Evolutionary conservation across 2,329 filamentous ascomycete species (phyloP), one percentile per base, ranked within the genome.

Genomic region (Blastomyces emzantsi): DNA sequence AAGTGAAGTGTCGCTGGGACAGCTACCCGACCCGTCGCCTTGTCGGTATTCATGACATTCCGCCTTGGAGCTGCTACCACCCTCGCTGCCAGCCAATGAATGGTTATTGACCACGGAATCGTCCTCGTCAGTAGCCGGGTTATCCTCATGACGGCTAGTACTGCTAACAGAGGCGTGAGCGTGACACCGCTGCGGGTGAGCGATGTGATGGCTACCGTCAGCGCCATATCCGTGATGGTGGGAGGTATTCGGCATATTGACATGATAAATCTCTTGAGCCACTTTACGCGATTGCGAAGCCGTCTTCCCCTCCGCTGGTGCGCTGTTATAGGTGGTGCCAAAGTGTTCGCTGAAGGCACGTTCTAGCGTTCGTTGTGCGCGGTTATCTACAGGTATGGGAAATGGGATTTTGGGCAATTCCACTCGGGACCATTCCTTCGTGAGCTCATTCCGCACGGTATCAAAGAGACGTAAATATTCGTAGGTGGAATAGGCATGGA

Each of bases 401-500:
- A 36, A 36, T 36, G 8, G 33, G 33, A 36, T 36, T 36, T 36
- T 11, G 8, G 33, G 8, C 33, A 1, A 36, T 36, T 81, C 68
- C 92, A 90, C 91, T 0, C 91, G 92, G 62, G 95, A 87, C 2
- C 89, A 81, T 73, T 92, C 7, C 6, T 36, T 1, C 33, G 9
- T 8, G 33, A 36, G 33, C 33, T 36, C 33, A 6, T 11, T 7
- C 33, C 9, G 33, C 33, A 7, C 33, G 33, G 11, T 36, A 36
- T 7, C 5, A 36, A 36, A 36, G 33, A 36, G 33, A 36, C 33
- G 33, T 6, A 36, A 36, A 64, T 86, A 87, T 73, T 96, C 91
- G 57, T 85, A 81, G 51, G 91, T 86, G 0, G 92, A 92, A 67
- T 91, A 86, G 0, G 90, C 89, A 67, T 86, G 83, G 47, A 93